Evolutionary conservation across 331 rosid species (phyloP).

Genomic region (Telfairia occidentalis): DNA sequence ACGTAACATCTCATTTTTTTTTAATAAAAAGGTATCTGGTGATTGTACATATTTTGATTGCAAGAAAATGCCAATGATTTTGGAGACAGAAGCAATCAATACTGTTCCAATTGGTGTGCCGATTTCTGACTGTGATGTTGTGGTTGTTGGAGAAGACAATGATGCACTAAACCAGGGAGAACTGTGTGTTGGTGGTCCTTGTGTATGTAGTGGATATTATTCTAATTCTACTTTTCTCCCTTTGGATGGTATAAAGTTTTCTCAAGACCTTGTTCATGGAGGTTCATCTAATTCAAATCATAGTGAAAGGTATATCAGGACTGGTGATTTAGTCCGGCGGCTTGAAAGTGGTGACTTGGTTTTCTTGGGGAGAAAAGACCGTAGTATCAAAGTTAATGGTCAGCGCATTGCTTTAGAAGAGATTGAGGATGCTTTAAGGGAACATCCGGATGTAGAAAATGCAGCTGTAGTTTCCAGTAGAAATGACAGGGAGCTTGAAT

Average conservation of each 20-base stretch:
- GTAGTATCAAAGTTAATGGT: conserved; percentile 59
- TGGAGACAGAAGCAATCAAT: conserved; percentile 42
- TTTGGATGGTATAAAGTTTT: conserved; percentile 28
- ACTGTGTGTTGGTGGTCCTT: conserved; percentile 65
- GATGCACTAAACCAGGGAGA: conserved; percentile 54
- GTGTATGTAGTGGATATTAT: conserved; percentile 61
- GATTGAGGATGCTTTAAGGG: conserved; percentile 56
- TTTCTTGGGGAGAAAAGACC: conserved; percentile 83
- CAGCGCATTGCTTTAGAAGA: conserved; percentile 76
- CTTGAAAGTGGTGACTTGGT: conserved; percentile 64
- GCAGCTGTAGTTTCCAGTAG: conserved; percentile 53
- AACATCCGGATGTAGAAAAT: conserved; percentile 47
- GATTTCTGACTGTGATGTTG: conserved; percentile 57
- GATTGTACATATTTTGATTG: conserved; percentile 96
- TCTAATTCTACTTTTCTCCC: conserved; percentile 27
- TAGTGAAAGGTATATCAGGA: conserved; percentile 38
- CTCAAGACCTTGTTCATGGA: conserved; percentile 20
- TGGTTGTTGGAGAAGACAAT: conserved; percentile 43
- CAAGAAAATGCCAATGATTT: conserved; percentile 57
- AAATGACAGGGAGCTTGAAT: conserved; percentile 28
- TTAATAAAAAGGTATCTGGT: conserved; percentile 59
- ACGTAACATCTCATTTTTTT: conserved; percentile 12
- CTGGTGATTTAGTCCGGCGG: conserved; percentile 63
- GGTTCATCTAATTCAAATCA: conserved; percentile 20
- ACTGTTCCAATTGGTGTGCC: conserved; percentile 86